phyloP scores from a whole-genome alignment of 108 stramenopile species.

The Cyclostephanos invisitatus region DNA sequence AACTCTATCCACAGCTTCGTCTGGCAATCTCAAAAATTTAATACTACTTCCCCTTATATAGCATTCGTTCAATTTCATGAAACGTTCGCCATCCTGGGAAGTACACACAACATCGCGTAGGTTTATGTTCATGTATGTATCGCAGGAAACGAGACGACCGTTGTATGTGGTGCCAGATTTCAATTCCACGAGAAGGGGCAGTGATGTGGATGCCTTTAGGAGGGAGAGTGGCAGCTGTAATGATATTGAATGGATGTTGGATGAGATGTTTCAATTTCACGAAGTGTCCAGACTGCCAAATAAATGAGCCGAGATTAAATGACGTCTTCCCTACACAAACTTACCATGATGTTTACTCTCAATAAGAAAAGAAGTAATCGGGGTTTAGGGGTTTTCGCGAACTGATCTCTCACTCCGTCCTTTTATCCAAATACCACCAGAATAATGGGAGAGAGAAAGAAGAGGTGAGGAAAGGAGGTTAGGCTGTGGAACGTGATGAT shows the following conservation, averaged over 20 bases:
- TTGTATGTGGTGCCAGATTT: conserved; percentile 99
- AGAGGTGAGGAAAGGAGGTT: no score
- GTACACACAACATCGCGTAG: conserved; percentile 96
- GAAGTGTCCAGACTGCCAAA: no score
- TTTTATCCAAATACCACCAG: no score
- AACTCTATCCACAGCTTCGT: conserved; percentile 90
- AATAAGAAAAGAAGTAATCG: no score
- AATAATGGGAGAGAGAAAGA: no score
- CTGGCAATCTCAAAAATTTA: conserved; percentile 95
- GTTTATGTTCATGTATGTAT: conserved; percentile 99
- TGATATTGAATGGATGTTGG: neutral
- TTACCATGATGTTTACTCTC: no score
- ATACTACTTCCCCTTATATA: conserved; percentile 96
- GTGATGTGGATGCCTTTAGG: conserved; percentile 87
- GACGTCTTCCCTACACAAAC: no score
- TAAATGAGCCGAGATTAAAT: no score
- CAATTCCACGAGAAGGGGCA: conserved; percentile 96
- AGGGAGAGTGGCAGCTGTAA: conserved; percentile 91
- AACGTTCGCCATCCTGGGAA: conserved; percentile 88
- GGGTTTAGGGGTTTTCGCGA: no score
- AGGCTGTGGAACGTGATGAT: no score
- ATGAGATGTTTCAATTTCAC: neutral
- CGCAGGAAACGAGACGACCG: conserved; percentile 94
- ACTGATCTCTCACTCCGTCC: no score
- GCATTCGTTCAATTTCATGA: conserved; percentile 95